phyloP scores from a whole-genome alignment of 441 rosid genomes.

The Adansonia gregorii region DNA sequence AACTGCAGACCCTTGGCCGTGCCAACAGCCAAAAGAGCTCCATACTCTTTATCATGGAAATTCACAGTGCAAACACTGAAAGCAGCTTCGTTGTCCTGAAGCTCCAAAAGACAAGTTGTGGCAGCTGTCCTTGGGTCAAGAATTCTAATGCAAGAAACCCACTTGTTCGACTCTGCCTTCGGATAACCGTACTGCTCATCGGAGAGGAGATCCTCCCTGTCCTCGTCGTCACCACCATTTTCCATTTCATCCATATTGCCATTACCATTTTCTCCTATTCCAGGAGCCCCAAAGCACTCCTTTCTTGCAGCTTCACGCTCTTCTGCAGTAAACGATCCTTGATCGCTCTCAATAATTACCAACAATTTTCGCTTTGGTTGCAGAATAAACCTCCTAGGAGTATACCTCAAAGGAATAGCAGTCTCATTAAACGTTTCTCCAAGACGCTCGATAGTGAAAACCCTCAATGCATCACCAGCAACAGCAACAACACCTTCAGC shows the following conservation, averaged over 20 bases:
- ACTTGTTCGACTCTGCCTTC: constrained; percentile 82
- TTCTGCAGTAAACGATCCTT: constrained; percentile 91
- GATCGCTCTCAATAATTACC: constrained; percentile 90
- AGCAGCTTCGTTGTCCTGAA: constrained; percentile 97
- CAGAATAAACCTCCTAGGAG: constrained; percentile 88
- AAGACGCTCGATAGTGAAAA: constrained; percentile 87
- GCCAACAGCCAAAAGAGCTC: constrained; percentile 90
- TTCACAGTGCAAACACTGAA: constrained; percentile 87
- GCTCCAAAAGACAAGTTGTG: constrained; percentile 91
- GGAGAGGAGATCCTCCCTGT: constrained; percentile 74
- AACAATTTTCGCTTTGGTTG: constrained; percentile 77
- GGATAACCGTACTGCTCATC: constrained; percentile 99
- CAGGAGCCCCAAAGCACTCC: constrained; percentile 82
- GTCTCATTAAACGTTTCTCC: constrained; percentile 96
- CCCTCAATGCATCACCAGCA: constrained; percentile 89
- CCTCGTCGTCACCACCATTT: constrained; percentile 86
- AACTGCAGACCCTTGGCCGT: constrained; percentile 92
- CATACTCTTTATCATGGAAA: constrained; percentile 92
- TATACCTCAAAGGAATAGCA: constrained; percentile 83
- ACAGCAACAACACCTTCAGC: constrained; percentile 98
- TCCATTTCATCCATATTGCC: constrained; percentile 68
- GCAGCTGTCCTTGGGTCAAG: constrained; percentile 80
- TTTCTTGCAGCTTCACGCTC: constrained; percentile 94
- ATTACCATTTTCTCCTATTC: constrained; percentile 78
- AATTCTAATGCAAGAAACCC: constrained; percentile 98